Base-by-base conservation (phyloP, 176 grass and related monocot species). In the Oryza punctata region DNA sequence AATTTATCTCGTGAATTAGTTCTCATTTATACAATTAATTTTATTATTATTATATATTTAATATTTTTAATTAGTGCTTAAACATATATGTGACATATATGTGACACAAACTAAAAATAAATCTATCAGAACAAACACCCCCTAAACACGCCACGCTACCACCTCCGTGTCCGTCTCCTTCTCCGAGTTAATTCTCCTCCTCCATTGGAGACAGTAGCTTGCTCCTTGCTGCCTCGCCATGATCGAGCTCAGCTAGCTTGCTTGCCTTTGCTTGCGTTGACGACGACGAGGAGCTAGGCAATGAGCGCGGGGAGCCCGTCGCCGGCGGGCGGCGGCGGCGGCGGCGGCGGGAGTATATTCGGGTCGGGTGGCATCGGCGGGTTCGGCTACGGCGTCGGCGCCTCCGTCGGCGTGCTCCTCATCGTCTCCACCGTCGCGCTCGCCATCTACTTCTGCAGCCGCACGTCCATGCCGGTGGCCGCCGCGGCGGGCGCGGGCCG, bases 351-450 rank as follows among this genome's bases (percentile, higher is more conserved):
- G 13, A 18, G 4, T 61, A 61, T 89, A 7, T 90, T 97, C 65
- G 76, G 85, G 12, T 50, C 92, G 10, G 75, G 79, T 72, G 82
- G 85, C 19, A 78, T 85, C 73, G 28, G 90, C 7, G 79, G 92
- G 12, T 92, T 94, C 76, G 83, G 90, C 18, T 97, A 90, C 66
- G 90, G 92, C 79, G 33, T 94, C 24, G 92, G 89, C 12, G 82
- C 90, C 14, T 94, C 94, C 19, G 30, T 97, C 33, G 92, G 92
- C 81, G 80, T 97, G 72, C 92, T 92, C 54, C 76, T 97, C 72
- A 40, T 97, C 75, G 72, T 94, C 70, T 85, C 70, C 84, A 92
- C 90, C 77, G 37, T 92, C 84, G 81, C 88, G 21, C 23, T 97
- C 14, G 77, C 78, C 15, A 84, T 93, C 73, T 94, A 97, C 86